Evolutionary conservation across 2,329 filamentous ascomycete genomes (phyloP).

Genomic region (Capronia epimyces): DNA sequence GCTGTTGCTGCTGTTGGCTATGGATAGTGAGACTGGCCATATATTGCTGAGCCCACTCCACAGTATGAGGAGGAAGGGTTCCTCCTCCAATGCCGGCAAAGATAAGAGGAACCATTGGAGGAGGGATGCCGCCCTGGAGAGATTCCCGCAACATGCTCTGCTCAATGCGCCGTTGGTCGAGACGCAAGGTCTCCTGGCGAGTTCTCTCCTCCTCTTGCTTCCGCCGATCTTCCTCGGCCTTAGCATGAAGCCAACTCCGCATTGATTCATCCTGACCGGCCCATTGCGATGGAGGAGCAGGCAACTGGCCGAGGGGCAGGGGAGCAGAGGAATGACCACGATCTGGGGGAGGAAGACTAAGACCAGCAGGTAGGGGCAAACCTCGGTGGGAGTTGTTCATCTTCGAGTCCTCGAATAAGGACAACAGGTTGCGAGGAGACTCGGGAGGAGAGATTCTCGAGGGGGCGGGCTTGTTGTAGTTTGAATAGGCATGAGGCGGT

Average conservation of each 20-base stretch:
- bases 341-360: slow-evolving; percentile 28
- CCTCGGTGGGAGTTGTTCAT: slow-evolving; percentile 68
- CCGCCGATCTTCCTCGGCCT: slow-evolving; percentile 66
- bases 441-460: slow-evolving; percentile 40
- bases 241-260: slow-evolving; percentile 65
- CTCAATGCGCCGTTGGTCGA: slow-evolving; percentile 69
- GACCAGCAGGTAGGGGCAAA: slow-evolving; percentile 58
- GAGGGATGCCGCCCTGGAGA: slow-evolving; percentile 64
- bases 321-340: slow-evolving; percentile 23
- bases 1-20: slow-evolving; percentile 42
- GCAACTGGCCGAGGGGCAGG: slow-evolving; percentile 50
- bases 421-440: slow-evolving; percentile 33
- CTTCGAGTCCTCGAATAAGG: slow-evolving; percentile 35
- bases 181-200: slow-evolving; percentile 56
- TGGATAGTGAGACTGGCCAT: slow-evolving; percentile 43
- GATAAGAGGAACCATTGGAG: slow-evolving; percentile 67
- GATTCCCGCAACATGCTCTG: slow-evolving; percentile 67
- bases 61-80: slow-evolving; percentile 53
- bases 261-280: slow-evolving; percentile 64
- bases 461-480: slow-evolving; percentile 36
- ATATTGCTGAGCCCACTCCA: slow-evolving; percentile 66
- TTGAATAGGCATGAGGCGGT: slow-evolving; percentile 47
- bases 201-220: slow-evolving; percentile 69
- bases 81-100: slow-evolving; percentile 67
- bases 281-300: slow-evolving; percentile 61